Evolutionary conservation across 345 rosid genomes (phyloP).

Genomic region (Gossypium stocksii): DNA sequence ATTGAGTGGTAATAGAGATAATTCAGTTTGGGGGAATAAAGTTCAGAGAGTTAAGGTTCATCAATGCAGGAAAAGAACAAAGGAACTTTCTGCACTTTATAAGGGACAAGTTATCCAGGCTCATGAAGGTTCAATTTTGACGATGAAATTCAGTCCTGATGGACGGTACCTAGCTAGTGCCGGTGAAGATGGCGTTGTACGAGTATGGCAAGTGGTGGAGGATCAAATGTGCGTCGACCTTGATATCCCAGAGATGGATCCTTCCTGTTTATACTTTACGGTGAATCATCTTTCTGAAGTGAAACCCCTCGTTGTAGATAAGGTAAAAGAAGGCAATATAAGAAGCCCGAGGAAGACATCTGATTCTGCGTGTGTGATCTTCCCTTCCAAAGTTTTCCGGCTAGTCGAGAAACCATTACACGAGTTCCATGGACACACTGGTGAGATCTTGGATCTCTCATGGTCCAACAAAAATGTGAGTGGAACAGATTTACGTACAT

Average conservation of each 20-base stretch:
- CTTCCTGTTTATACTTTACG: constrained; percentile 69
- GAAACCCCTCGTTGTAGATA: constrained; percentile 53
- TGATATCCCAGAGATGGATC: constrained; percentile 68
- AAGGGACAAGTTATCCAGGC: constrained; percentile 73
- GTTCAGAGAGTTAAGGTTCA: constrained; percentile 66
- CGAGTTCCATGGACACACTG: constrained; percentile 60
- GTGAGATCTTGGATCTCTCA: constrained; percentile 66
- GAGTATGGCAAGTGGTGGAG: constrained; percentile 69
- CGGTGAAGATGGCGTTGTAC: constrained; percentile 59
- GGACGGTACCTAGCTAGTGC: constrained; percentile 80
- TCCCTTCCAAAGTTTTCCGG: constrained; percentile 78
- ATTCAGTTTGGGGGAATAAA: constrained; percentile 27
- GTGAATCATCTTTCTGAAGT: constrained; percentile 64
- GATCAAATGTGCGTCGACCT: constrained; percentile 55
- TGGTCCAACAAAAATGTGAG: constrained; percentile 83
- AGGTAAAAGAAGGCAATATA: constrained; percentile 41
- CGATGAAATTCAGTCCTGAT: constrained; percentile 80
- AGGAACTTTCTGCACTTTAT: constrained; percentile 72
- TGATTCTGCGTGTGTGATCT: constrained; percentile 73
- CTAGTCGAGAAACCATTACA: constrained; percentile 67
- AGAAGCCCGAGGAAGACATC: constrained; percentile 59
- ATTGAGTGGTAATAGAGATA: constrained; percentile 29
- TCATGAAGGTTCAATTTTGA: constrained; percentile 61
- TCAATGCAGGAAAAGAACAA: constrained; percentile 46
- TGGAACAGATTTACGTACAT: constrained; percentile 5